Conservation (phyloP, 1,139 yeast species). For the Zygosaccharomyces pseudobailii region DNA sequence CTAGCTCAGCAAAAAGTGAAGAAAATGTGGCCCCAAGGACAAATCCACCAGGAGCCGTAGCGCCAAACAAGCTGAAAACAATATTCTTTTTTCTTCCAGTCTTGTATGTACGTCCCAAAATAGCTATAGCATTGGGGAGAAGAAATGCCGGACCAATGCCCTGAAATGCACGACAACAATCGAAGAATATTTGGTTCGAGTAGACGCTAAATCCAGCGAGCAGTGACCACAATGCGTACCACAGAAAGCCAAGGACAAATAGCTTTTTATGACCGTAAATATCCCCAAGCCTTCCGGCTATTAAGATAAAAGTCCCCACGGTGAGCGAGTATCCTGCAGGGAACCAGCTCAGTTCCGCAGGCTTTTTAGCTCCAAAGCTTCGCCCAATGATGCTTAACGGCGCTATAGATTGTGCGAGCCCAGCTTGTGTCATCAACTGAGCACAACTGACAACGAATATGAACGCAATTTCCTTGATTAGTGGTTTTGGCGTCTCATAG, state of each 20-base stretch:
- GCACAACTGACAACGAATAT: not conserved
- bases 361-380: conserved; percentile 12
- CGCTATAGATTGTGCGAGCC: conserved; percentile 16
- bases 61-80: conserved; percentile 41
- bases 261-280: conserved; percentile 52
- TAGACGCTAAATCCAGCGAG: conserved; percentile 29
- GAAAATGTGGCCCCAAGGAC: conserved; percentile 47
- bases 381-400: conserved; percentile 15
- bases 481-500: not conserved
- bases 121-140: conserved; percentile 15
- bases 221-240: conserved; percentile 48
- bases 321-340: conserved; percentile 39
- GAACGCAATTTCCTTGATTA: not conserved
- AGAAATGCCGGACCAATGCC: conserved; percentile 17
- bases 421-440: conserved; percentile 17
- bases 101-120: conserved; percentile 13
- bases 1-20: conserved; percentile 40
- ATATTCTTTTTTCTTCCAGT: conserved; percentile 14
- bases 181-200: conserved; percentile 13
- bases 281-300: conserved; percentile 64
- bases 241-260: conserved; percentile 44
- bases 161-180: conserved; percentile 17
- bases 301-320: conserved; percentile 57
- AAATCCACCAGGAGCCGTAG: conserved; percentile 58
- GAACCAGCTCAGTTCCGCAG: conserved; percentile 13